Base-by-base conservation (phyloP, 345 rosid species). In the Camelina neglecta region DNA sequence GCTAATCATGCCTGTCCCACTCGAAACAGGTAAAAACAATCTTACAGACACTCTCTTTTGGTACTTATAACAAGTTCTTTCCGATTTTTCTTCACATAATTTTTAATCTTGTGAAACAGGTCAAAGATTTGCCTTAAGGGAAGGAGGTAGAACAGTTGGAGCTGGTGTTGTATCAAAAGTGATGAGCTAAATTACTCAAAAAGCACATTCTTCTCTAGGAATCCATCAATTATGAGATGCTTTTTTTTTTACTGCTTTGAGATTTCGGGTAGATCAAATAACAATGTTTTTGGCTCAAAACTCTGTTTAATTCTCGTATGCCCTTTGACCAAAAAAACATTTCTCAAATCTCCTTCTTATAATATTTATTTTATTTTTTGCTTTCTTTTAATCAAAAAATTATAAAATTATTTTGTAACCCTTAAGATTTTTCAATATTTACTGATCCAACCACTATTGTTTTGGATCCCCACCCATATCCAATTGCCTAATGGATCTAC, bases 71-170 rank as follows among this genome's bases (percentile, higher is more conserved):
- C 55, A 7, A 36, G 41, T n/a, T 48, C 13, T 21, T 58, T 65
- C 21, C 10, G 23, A 59, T 63, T 6, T 11, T 16, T 35, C 16
- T 12, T 38, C 16, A 38, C n/a, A 35, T 35, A 7, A 6, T 7
- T 50, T 3, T 4, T 44, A 12, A 7, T 56, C 11, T 29, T 60
- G 20, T 24, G 47, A 18, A 61, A 67, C 79, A 95, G 99, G 97
- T 60, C 97, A 95, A 90, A 90, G 99, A 85, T 95, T 95, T 87
- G 97, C 99, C 68, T 73, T 95, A 76, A 89, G 99, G 79, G 99
- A 95, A 79, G 99, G 99, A 82, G 99, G 97, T 2, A 86, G 97
- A 81, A 95, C 99, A 15, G 99, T 95, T 67, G 98, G 97, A 75
- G 98, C 98, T 26, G 99, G 97, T 65, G 99, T 94, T 58, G 97